Evolutionary conservation across 2,329 filamentous ascomycete species (phyloP).

Genomic region (Sporothrix protearum): DNA sequence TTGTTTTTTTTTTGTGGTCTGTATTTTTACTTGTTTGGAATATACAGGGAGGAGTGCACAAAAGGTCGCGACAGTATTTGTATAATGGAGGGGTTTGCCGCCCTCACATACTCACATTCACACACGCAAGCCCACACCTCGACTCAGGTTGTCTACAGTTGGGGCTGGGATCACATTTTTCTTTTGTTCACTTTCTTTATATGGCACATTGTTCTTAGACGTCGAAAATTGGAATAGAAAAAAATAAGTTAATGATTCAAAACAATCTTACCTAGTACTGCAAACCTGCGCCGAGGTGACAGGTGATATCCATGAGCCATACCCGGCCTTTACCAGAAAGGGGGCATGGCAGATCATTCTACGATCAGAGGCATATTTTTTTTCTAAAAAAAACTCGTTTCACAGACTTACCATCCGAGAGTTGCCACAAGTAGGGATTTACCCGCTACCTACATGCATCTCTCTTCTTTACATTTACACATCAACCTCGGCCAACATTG

Average conservation of each 20-base stretch:
- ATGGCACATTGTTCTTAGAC: slow-evolving; percentile 12
- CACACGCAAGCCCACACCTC: background rate
- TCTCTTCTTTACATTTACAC: background rate
- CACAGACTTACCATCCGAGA: background rate
- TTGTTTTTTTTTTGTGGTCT: background rate
- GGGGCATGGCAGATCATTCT: background rate
- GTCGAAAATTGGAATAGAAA: slow-evolving; percentile 6
- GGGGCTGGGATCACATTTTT: background rate
- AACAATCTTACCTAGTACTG: background rate
- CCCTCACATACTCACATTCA: background rate
- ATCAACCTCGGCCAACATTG: background rate
- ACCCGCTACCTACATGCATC: background rate
- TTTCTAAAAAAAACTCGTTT: background rate
- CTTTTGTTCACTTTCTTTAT: slow-evolving; percentile 14
- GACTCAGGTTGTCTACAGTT: background rate
- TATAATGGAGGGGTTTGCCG: background rate
- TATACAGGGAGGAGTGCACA: background rate
- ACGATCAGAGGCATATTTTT: background rate
- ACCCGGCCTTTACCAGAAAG: background rate
- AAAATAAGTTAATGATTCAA: slow-evolving; percentile 2
- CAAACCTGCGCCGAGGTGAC: background rate
- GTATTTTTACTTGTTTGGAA: background rate
- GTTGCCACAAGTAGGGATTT: background rate
- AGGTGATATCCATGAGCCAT: background rate
- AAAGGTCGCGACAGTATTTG: background rate